These are phyloP conservation scores for Leptodontidium sp. DNA, from an alignment of 2,329 filamentous ascomycete genomes.

Conservation along the genomic window DNA sequence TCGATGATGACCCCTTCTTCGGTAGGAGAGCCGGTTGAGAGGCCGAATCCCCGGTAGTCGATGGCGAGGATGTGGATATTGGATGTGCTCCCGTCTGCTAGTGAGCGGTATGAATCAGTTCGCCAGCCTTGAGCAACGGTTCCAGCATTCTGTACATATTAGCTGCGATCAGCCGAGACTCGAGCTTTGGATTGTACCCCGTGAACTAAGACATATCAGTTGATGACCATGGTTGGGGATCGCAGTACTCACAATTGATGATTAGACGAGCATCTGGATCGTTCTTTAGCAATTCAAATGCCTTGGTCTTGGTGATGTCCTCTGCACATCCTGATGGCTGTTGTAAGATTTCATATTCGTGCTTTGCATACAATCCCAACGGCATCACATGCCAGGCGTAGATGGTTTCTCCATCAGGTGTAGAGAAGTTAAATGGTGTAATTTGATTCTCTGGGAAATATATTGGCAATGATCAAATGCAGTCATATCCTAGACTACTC, in stretches of 20 bases:
- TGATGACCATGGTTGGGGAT: neutral
- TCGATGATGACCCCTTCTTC: conserved; percentile 86
- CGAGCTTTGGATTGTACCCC: conserved; percentile 57
- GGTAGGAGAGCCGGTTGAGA: conserved; percentile 79
- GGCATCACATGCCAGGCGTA: conserved; percentile 94
- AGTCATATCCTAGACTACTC: conserved; percentile 43
- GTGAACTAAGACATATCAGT: conserved; percentile 58
- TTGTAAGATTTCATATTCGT: conserved; percentile 69
- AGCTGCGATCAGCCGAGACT: conserved; percentile 19
- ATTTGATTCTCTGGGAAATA: conserved; percentile 76
- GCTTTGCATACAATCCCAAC: conserved; percentile 74
- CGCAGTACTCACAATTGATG: conserved; percentile 63
- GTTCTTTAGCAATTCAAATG: conserved; percentile 67
- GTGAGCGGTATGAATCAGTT: conserved; percentile 77
- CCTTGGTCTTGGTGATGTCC: conserved; percentile 64
- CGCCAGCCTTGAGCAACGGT: conserved; percentile 82
- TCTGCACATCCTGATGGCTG: conserved; percentile 52
- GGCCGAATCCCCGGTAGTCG: conserved; percentile 90
- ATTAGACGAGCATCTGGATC: conserved; percentile 71
- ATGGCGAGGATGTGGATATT: conserved; percentile 84
- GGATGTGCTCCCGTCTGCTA: conserved; percentile 74
- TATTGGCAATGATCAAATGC: neutral
- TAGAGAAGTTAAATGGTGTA: conserved; percentile 81
- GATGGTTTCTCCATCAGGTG: conserved; percentile 77
- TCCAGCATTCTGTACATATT: conserved; percentile 74